Base-by-base conservation (phyloP, 345 rosid genomes). In the Bretschneidera sinensis region DNA sequence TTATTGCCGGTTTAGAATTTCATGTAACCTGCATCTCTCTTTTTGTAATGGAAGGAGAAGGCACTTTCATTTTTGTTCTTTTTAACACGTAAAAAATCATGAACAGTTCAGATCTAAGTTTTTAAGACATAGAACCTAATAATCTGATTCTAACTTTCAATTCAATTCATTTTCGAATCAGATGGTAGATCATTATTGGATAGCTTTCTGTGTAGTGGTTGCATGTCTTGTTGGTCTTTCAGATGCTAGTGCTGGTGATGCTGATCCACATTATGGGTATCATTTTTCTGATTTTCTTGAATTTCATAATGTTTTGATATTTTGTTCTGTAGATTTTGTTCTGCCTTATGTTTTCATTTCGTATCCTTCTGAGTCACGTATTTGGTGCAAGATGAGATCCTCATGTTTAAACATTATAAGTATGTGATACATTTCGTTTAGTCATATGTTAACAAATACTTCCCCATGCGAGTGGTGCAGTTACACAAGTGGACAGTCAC, bases 201-300 rank as follows among this genome's bases (percentile, higher is more conserved):
- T 67, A 53, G 63, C 68, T 24, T 43, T 71, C 21, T 68, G 57
- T 59, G 21, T 76, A 35, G 51, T 65, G 28, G 54, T 85, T 47
- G 18, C 78, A 31, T 74, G 69, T 52, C 68, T 82, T 54, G 55
- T 71, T 64, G 73, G 62, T 54, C 59, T 49, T 21, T 74, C 83
- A 28, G 43, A 79, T 71, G 87, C 91, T 52, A 89, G 94, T 72
- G 81, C 68, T 61, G 96, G 94, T 20, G 91, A 89, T 78, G 80
- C 83, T 35, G 84, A 89, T 79, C 88, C 82, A 43, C 59, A 55
- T 61, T 89, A 84, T 87, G 79, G 81, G 94, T 86, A 65, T 60
- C 6, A 22, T 8, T 6, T 59, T 33, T 58, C n/a, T 39, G 49
- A 34, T 20, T 65, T 31, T 67, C 23, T 55, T 13, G 51, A 62